Percentiles rank a stretch among this genome's conserved stretches.
phyloP scores from a whole-genome alignment of 2,329 filamentous ascomycete genomes.

The Penicillium brevicompactum region DNA sequence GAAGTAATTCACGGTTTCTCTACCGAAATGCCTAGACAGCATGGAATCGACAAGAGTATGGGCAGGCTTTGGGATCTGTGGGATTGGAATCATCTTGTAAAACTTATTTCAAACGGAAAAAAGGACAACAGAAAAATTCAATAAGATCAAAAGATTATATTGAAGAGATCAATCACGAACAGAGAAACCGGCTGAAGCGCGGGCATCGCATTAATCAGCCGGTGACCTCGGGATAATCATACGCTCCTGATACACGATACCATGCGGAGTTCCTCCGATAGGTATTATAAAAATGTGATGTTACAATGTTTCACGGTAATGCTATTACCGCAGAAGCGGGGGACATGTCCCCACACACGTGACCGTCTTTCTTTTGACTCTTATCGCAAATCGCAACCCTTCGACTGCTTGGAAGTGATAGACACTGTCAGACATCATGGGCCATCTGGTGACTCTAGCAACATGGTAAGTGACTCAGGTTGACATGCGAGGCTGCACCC shows the following conservation, averaged over 20 bases:
- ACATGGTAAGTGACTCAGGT: slow-evolving; percentile 36
- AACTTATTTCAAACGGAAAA: background rate
- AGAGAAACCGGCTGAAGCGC: background rate
- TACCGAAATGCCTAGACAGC: slow-evolving; percentile 52
- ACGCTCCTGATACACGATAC: slow-evolving; percentile 8
- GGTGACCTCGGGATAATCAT: background rate
- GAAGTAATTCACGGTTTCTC: slow-evolving; percentile 55
- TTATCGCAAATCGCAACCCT: slow-evolving; percentile 4
- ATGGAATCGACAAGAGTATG: slow-evolving; percentile 62
- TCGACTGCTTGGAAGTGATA: background rate
- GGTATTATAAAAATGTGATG: background rate
- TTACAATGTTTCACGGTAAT: slow-evolving; percentile 11
- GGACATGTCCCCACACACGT: slow-evolving; percentile 25
- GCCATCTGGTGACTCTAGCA: slow-evolving; percentile 46
- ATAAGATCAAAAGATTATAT: background rate
- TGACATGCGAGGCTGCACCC: background rate
- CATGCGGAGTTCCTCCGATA: slow-evolving; percentile 18
- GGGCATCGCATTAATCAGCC: slow-evolving; percentile 22
- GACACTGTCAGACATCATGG: slow-evolving; percentile 29
- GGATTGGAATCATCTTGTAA: slow-evolving; percentile 29
- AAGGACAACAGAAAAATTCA: background rate
- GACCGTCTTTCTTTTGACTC: slow-evolving; percentile 12
- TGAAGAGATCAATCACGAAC: background rate
- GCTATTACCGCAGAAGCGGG: slow-evolving; percentile 10
- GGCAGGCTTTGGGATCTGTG: slow-evolving; percentile 58